phyloP scores from a whole-genome alignment of 768 basidiomycete species.

The Macrolepiota dolichaula region DNA sequence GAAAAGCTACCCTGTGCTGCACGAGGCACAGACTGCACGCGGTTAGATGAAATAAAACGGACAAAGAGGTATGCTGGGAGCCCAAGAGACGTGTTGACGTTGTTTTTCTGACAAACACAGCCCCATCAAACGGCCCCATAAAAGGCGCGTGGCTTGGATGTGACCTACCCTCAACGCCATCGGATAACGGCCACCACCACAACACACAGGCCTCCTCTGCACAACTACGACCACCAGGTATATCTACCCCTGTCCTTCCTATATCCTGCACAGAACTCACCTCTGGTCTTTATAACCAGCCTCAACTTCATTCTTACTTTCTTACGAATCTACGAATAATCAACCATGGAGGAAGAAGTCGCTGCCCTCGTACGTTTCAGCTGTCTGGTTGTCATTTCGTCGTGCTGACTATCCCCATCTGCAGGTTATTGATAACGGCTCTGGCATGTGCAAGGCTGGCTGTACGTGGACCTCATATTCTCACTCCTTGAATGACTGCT shows the following conservation, averaged over 20 bases:
- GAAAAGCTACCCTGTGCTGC: background rate
- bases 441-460: constrained; percentile 99
- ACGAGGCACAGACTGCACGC: background rate
- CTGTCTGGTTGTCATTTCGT: constrained; percentile 19
- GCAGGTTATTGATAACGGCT: constrained; percentile 89
- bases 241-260: background rate
- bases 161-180: constrained; percentile 11
- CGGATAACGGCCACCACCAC: constrained; percentile 2
- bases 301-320: constrained; percentile 15
- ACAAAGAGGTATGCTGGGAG: background rate
- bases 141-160: background rate
- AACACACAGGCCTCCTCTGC: background rate
- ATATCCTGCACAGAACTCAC: background rate
- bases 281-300: background rate
- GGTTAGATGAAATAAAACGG: background rate
- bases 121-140: constrained; percentile 2
- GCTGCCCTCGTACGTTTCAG: constrained; percentile 47
- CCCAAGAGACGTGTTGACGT: background rate
- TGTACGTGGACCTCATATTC: constrained; percentile 51
- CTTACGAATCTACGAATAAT: constrained; percentile 31
- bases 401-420: background rate
- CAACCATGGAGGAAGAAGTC: constrained; percentile 45
- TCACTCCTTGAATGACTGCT: constrained; percentile 11
- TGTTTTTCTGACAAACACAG: constrained; percentile 5
- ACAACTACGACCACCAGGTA: constrained; percentile 4